Base-by-base conservation (phyloP, 768 basidiomycete genomes). In the Agrocybe pediades region DNA sequence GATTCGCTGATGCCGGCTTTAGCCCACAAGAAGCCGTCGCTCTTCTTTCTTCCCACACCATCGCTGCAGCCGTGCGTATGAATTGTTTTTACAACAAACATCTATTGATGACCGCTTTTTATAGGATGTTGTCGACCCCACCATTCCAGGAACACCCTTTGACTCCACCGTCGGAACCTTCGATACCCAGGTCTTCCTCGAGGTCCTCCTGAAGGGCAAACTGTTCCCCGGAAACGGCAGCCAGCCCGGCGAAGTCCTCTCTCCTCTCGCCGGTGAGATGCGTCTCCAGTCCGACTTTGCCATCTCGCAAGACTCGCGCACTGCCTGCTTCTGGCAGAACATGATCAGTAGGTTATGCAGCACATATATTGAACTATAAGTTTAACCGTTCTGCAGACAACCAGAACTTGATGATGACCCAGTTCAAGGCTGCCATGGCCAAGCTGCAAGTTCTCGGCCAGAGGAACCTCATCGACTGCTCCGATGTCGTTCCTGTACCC, bases 121-220 rank as follows among this genome's bases (percentile, higher is more conserved):
- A 39, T 39, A 61, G 50, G 65, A 67, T 56, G 55, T 62, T 17
- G 62, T 69, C 44, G 69, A 69, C 62, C 39, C 43, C 15, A 56
- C 55, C 42, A 61, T 63, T 46, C 62, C 59, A 13, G 65, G 66
- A 30, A 67, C 68, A 25, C 69, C 73, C 5, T 74, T 75, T 61
- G 74, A 75, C 27, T 51, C 49, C 13, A 63, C 60, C 13, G 54
- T 44, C n/a, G 46, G 52, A 25, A 61, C 57, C 25, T 64, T 61
- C 50, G 73, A 74, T 56, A 66, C 69, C n/a, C 71, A 73, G 55
- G 50, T 74, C 51, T 73, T 65, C 66, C 58, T 75, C 46, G 74
- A 76, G 56, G 67, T 69, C 16, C 64, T 67, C 20, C 66, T 69
- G 51, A 63, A 65, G 40, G 66, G 66, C 16, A 53, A 21, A 11